Conservation (phyloP, 2,329 filamentous ascomycete species). For the Epichloe gansuensis region DNA sequence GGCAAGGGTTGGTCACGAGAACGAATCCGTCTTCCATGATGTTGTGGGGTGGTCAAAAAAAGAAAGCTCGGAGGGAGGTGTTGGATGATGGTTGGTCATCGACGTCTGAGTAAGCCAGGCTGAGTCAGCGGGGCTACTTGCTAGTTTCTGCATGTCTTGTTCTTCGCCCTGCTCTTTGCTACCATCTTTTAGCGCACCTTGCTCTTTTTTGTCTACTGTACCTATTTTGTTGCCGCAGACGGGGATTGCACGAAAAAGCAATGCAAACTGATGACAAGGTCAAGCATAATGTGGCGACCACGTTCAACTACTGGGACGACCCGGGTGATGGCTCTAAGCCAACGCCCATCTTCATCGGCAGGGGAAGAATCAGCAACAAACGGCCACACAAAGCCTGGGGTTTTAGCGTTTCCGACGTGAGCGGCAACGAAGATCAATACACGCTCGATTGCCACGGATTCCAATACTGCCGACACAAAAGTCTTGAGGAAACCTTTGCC, state of each 20-base stretch:
- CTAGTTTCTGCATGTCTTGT: too few species aligned
- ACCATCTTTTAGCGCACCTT: too few species aligned
- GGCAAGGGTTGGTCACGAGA: neutral
- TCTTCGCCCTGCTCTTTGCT: too few species aligned
- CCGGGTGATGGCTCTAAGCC: slow-evolving; percentile 29
- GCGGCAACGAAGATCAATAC: slow-evolving; percentile 26
- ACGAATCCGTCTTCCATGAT: neutral
- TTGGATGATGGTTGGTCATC: too few species aligned
- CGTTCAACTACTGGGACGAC: slow-evolving; percentile 28
- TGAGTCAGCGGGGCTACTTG: neutral
- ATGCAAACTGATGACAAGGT: neutral
- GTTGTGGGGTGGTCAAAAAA: neutral
- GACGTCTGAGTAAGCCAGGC: neutral
- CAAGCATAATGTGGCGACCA: slow-evolving; percentile 19
- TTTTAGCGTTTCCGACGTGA: slow-evolving; percentile 29
- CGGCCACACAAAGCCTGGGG: slow-evolving; percentile 26
- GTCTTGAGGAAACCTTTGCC: slow-evolving; percentile 20
- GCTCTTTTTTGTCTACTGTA: too few species aligned
- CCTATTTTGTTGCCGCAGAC: neutral
- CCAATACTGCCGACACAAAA: slow-evolving; percentile 21
- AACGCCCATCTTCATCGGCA: slow-evolving; percentile 20
- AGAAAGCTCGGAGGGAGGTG: neutral
- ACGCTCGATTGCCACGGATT: slow-evolving; percentile 30
- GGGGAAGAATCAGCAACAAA: slow-evolving; percentile 16
- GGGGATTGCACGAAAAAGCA: neutral